These are phyloP conservation scores for Phallus indusiatus DNA, from an alignment of 768 basidiomycete species.

Conservation along the genomic window DNA sequence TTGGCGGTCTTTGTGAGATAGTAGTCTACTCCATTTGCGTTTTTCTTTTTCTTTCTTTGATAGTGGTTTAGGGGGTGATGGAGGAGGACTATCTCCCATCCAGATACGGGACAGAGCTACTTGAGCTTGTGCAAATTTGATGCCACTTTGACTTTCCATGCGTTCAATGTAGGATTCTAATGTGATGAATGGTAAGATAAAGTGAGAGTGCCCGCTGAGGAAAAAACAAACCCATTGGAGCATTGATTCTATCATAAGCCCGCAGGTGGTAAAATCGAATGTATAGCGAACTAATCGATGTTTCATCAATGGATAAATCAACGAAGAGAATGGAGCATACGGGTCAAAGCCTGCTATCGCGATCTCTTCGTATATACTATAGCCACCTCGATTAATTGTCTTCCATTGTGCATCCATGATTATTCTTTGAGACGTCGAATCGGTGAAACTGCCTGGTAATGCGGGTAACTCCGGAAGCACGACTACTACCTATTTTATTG, in stretches of 20 bases:
- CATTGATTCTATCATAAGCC: constrained; percentile 84
- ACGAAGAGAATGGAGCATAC: constrained; percentile 30
- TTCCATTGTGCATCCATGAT: constrained; percentile 88
- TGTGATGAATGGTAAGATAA: not conserved
- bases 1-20: constrained; percentile 37
- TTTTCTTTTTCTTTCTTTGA: constrained; percentile 48
- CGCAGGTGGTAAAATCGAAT: constrained; percentile 91
- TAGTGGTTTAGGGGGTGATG: constrained; percentile 37
- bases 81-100: constrained; percentile 41
- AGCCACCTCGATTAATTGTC: constrained; percentile 83
- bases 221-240: constrained; percentile 43
- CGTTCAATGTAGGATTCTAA: constrained; percentile 45
- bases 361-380: constrained; percentile 78
- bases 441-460: constrained; percentile 77
- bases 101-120: constrained; percentile 74
- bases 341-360: constrained; percentile 71
- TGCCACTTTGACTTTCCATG: constrained; percentile 66
- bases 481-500: constrained; percentile 56
- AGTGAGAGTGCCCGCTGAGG: not conserved
- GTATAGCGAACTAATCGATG: constrained; percentile 53
- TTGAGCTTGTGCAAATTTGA: constrained; percentile 79
- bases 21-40: constrained; percentile 39
- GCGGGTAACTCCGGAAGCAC: constrained; percentile 88
- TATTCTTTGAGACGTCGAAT: constrained; percentile 50
- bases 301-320: not conserved